Evolutionary conservation across 1,284 basidiomycete species (phyloP).

Genomic region (Cryptococcus wingfieldii): DNA sequence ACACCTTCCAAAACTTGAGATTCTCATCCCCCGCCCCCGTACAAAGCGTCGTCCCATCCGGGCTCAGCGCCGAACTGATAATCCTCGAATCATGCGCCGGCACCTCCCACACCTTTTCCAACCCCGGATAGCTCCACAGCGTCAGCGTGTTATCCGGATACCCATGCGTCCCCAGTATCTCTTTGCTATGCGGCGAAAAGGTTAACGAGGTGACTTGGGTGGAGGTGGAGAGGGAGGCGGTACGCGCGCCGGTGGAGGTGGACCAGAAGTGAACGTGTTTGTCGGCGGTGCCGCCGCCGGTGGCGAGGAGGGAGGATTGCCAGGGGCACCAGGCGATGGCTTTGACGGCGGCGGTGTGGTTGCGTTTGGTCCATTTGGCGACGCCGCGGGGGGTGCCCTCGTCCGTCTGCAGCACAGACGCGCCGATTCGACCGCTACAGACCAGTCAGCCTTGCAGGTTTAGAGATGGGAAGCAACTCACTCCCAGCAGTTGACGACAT

Average conservation of each 20-base stretch:
- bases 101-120: constrained; percentile 79
- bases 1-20: constrained; percentile 61
- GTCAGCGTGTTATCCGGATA: constrained; percentile 65
- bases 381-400: constrained; percentile 57
- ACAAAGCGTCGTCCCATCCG: constrained; percentile 80
- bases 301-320: constrained; percentile 86
- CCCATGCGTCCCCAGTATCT: constrained; percentile 88
- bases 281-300: constrained; percentile 92
- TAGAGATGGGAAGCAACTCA: constrained; percentile 23
- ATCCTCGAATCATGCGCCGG: constrained; percentile 89
- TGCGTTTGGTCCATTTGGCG: constrained; percentile 86
- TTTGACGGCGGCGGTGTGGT: constrained; percentile 93
- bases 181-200: constrained; percentile 85
- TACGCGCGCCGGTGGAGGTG: constrained; percentile 77
- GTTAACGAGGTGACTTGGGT: constrained; percentile 89
- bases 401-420: constrained; percentile 40
- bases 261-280: constrained; percentile 93
- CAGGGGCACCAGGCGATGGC: constrained; percentile 97
- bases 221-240: constrained; percentile 75
- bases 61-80: constrained; percentile 75
- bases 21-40: constrained; percentile 92
- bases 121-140: constrained; percentile 53
- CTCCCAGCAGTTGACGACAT: constrained; percentile 96
- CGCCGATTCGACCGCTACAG: constrained; percentile 56
- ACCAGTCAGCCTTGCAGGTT: background rate